phyloP scores from a whole-genome alignment of 768 basidiomycete species.

The Coprinellus micaceus region DNA sequence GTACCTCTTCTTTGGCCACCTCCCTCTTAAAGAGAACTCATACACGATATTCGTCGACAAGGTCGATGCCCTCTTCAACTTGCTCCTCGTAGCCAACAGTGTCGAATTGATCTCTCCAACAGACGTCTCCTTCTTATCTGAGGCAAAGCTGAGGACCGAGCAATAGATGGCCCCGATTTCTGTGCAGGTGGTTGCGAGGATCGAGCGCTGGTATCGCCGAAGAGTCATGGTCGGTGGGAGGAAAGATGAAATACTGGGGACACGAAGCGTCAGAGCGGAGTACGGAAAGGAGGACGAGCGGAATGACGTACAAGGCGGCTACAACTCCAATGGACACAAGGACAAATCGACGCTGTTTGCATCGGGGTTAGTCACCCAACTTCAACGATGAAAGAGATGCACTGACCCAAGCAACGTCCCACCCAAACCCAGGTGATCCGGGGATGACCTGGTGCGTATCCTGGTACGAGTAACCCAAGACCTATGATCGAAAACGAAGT shows the following conservation, averaged over 20 bases:
- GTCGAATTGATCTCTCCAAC: conserved; percentile 55
- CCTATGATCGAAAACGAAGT: conserved; percentile 30
- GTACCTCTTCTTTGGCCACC: conserved; percentile 80
- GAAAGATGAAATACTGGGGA: conserved; percentile 63
- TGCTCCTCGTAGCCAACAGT: conserved; percentile 70
- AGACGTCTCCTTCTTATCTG: conserved; percentile 49
- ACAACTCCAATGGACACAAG: conserved; percentile 69
- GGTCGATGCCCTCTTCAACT: conserved; percentile 59
- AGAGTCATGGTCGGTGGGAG: conserved; percentile 75
- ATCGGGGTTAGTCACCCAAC: neutral
- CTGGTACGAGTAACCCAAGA: conserved; percentile 73
- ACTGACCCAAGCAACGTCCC: conserved; percentile 66
- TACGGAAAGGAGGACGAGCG: neutral
- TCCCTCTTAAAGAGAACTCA: conserved; percentile 74
- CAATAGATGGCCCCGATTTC: conserved; percentile 75
- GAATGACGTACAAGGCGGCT: conserved; percentile 62
- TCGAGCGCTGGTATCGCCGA: conserved; percentile 65
- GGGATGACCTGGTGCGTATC: conserved; percentile 47
- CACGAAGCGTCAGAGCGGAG: no score
- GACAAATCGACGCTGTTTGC: conserved; percentile 56
- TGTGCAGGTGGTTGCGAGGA: conserved; percentile 62
- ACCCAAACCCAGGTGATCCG: conserved; percentile 56
- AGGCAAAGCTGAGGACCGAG: conserved; percentile 68
- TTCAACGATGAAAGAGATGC: conserved; percentile 14
- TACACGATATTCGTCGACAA: conserved; percentile 59